These are phyloP conservation scores for Nymphaea colorata DNA, from an alignment of 164 flowering plant species.

Conservation along the genomic window DNA sequence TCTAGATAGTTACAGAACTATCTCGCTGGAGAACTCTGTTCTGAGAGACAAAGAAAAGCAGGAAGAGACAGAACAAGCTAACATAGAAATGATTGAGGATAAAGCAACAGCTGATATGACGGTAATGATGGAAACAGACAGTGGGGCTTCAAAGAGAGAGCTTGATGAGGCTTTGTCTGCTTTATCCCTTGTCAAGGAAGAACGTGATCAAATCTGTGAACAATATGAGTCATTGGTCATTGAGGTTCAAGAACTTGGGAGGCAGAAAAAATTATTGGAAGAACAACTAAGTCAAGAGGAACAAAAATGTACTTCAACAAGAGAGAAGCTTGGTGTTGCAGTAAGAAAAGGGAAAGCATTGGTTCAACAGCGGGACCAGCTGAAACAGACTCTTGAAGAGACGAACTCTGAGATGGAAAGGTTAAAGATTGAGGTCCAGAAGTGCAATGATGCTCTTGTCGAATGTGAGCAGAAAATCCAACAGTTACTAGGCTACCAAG, in stretches of 20 bases:
- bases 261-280: slow-evolving; percentile 39
- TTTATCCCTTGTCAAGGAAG: slow-evolving; percentile 39
- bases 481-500: slow-evolving; percentile 33
- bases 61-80: slow-evolving; percentile 7
- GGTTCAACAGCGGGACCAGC: slow-evolving; percentile 84
- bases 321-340: slow-evolving; percentile 93
- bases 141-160: slow-evolving; percentile 30
- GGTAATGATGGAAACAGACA: slow-evolving; percentile 22
- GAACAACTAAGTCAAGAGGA: slow-evolving; percentile 67
- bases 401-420: slow-evolving; percentile 40
- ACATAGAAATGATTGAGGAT: slow-evolving; percentile 1
- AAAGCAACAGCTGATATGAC: slow-evolving; percentile 8
- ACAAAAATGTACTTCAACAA: slow-evolving; percentile 63
- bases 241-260: slow-evolving; percentile 38
- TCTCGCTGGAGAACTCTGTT: slow-evolving; percentile 17
- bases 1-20: slow-evolving; percentile 27
- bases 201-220: slow-evolving; percentile 42
- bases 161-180: slow-evolving; percentile 46
- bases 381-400: slow-evolving; percentile 68
- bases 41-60: slow-evolving; percentile 11
- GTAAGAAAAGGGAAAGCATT: slow-evolving; percentile 90
- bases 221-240: slow-evolving; percentile 29
- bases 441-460: slow-evolving; percentile 26
- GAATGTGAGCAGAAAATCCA: slow-evolving; percentile 42
- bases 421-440: slow-evolving; percentile 42